phyloP scores from a whole-genome alignment of 2,329 filamentous ascomycete genomes.

The Colletotrichum nymphaeae region DNA sequence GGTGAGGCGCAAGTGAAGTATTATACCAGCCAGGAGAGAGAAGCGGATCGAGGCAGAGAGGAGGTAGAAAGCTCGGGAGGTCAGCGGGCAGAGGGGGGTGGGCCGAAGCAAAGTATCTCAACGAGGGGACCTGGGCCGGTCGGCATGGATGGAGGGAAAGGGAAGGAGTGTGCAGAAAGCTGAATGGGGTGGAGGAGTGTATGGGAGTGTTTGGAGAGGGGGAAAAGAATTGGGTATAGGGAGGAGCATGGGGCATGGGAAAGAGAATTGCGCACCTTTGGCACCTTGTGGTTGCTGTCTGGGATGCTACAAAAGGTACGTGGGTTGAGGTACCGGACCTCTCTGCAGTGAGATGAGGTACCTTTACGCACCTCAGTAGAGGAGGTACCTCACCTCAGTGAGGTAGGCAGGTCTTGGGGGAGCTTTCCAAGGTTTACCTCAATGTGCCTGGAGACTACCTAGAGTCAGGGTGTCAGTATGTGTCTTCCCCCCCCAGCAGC shows the following conservation, averaged over 20 bases:
- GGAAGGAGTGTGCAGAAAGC: not conserved
- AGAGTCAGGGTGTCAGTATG: not conserved
- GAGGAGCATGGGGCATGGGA: conserved; percentile 31
- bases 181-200: conserved; percentile 23
- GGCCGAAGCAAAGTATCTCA: conserved; percentile 28
- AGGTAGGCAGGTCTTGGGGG: not conserved
- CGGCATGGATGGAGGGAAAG: conserved; percentile 8
- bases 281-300: conserved; percentile 14
- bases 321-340: conserved; percentile 29
- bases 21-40: conserved; percentile 22
- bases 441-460: not conserved
- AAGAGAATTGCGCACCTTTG: conserved; percentile 36
- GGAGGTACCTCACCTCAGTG: no score
- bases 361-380: not conserved
- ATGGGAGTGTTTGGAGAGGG: conserved; percentile 23
- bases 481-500: not conserved
- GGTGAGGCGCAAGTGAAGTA: conserved; percentile 31
- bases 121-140: conserved; percentile 3
- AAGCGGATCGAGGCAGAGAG: not conserved
- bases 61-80: conserved; percentile 29
- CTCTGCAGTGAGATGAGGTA: not conserved
- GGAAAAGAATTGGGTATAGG: conserved; percentile 23
- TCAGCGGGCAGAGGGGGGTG: conserved; percentile 30
- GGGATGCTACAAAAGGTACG: conserved; percentile 29
- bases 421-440: not conserved